Evolutionary conservation across 306 rosid species (phyloP).

Genomic region (Sechiopsis laciniata): DNA sequence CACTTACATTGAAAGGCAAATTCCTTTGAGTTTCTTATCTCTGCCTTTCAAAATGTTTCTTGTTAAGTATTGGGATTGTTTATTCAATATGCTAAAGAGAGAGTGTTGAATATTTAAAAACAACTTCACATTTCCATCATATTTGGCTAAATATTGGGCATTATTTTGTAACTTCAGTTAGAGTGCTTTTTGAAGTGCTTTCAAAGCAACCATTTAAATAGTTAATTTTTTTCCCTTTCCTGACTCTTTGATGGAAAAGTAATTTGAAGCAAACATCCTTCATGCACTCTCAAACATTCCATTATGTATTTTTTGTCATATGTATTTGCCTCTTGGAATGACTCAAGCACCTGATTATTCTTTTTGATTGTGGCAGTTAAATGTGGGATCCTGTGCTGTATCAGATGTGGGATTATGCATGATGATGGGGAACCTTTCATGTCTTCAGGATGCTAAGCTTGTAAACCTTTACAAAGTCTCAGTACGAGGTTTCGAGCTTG

Average conservation of each 20-base stretch:
- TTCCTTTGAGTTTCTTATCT: neutral
- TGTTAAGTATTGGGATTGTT: no score
- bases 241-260: neutral
- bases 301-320: neutral
- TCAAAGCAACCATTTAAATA: neutral
- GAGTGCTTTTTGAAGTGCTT: neutral
- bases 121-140: neutral
- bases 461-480: slow-evolving; percentile 43
- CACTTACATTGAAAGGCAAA: neutral
- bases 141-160: neutral
- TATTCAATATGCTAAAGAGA: no score
- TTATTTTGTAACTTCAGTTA: neutral
- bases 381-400: slow-evolving; percentile 47
- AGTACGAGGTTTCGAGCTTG: slow-evolving; percentile 47
- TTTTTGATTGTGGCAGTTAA: slow-evolving; percentile 41
- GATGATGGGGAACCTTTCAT: slow-evolving; percentile 50
- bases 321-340: neutral
- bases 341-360: neutral
- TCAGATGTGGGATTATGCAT: slow-evolving; percentile 52
- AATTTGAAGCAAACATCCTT: neutral
- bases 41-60: neutral
- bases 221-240: neutral
- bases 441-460: slow-evolving; percentile 63
- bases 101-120: neutral
- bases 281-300: neutral